Percentiles rank a stretch among this genome's conserved stretches.
Conservation (phyloP, 2,329 filamentous ascomycete genomes). For the Botrytis byssoidea region DNA sequence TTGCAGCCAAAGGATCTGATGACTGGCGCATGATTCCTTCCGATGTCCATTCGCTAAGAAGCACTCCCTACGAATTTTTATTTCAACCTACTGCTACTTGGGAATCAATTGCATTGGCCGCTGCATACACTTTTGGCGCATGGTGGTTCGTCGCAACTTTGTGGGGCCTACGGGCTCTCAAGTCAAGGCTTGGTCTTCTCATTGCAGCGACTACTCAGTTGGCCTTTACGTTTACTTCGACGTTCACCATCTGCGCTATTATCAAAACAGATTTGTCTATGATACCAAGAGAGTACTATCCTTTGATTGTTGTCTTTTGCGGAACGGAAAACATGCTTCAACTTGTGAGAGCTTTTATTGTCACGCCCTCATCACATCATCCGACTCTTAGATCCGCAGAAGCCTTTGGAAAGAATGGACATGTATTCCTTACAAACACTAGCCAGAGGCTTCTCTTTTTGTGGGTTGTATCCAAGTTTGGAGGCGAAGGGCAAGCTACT, state of each 20-base stretch:
- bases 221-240: conserved; percentile 70
- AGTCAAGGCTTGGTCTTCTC: conserved; percentile 71
- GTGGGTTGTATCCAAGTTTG: conserved; percentile 56
- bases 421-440: conserved; percentile 66
- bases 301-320: conserved; percentile 70
- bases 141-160: conserved; percentile 67
- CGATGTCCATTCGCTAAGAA: conserved; percentile 53
- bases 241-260: conserved; percentile 75
- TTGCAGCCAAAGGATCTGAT: conserved; percentile 49
- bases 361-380: conserved; percentile 66
- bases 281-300: conserved; percentile 72
- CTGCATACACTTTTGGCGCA: conserved; percentile 63
- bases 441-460: conserved; percentile 68
- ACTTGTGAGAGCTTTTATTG: conserved; percentile 73
- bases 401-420: conserved; percentile 71
- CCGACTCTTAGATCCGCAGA: conserved; percentile 69
- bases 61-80: conserved; percentile 73
- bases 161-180: conserved; percentile 69
- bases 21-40: conserved; percentile 66
- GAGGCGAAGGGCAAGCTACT: conserved; percentile 60
- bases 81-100: conserved; percentile 69
- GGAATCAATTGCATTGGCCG: conserved; percentile 61
- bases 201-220: conserved; percentile 70
- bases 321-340: conserved; percentile 78
- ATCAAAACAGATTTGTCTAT: conserved; percentile 72